These are phyloP conservation scores for Boletus semigastroideus DNA, from an alignment of 1,284 basidiomycete species.

Conservation along the genomic window DNA sequence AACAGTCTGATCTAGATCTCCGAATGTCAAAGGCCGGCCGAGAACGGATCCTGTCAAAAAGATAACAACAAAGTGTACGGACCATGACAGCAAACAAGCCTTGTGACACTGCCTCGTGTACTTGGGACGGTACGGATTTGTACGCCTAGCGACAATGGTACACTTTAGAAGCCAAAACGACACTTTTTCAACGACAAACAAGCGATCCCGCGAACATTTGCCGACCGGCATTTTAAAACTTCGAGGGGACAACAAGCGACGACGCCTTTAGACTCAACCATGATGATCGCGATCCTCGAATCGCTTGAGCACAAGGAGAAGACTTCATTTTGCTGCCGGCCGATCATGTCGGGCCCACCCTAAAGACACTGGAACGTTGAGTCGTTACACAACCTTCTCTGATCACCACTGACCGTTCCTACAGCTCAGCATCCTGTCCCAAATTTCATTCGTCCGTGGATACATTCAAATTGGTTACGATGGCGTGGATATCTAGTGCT, in stretches of 20 bases:
- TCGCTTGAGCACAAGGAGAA: constrained; percentile 26
- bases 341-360: constrained; percentile 12
- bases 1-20: constrained; percentile 13
- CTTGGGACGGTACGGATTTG: background rate
- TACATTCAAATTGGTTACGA: constrained; percentile 3
- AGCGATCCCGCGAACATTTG: constrained; percentile 35
- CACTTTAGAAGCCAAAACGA: background rate
- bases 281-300: constrained; percentile 30
- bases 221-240: constrained; percentile 25
- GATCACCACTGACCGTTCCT: background rate
- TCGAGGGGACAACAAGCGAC: constrained; percentile 27
- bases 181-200: constrained; percentile 7
- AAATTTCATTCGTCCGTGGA: background rate
- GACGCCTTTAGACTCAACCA: constrained; percentile 28
- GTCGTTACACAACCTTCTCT: background rate
- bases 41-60: constrained; percentile 2
- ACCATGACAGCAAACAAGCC: background rate
- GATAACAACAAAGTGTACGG: constrained; percentile 1
- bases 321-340: constrained; percentile 28
- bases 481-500: constrained; percentile 2
- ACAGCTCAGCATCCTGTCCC: background rate
- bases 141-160: background rate
- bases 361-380: background rate
- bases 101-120: background rate
- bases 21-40: background rate